phyloP scores from a whole-genome alignment of 164 flowering plant genomes.

The Cinnamomum chago region DNA sequence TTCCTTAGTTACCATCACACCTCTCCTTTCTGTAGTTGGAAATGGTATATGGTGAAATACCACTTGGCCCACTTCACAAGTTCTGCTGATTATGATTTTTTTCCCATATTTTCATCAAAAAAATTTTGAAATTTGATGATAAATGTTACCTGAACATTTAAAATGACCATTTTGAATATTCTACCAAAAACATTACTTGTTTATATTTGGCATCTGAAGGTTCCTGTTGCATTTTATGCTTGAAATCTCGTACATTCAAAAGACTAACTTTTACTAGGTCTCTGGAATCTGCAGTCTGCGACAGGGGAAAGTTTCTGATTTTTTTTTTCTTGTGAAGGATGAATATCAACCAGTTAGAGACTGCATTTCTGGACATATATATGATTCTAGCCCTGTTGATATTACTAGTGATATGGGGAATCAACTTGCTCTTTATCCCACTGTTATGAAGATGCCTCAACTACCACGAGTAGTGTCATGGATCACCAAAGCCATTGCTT shows the following conservation, averaged over 20 bases:
- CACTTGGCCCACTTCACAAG: neutral
- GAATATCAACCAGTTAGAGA: conserved; percentile 59
- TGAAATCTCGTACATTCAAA: neutral
- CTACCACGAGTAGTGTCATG: conserved; percentile 72
- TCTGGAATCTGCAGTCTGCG: neutral
- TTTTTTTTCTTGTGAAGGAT: conserved; percentile 44
- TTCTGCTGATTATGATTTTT: neutral
- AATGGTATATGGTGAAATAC: neutral
- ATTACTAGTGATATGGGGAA: conserved; percentile 81
- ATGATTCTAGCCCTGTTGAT: conserved; percentile 90
- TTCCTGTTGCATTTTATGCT: neutral
- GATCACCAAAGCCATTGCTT: conserved; percentile 65
- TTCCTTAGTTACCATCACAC: no score
- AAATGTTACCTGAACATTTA: neutral
- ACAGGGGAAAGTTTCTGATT: neutral
- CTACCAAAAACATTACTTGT: no score
- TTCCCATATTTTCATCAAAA: neutral
- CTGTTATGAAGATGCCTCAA: conserved; percentile 49
- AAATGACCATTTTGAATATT: neutral
- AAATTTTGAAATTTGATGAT: neutral
- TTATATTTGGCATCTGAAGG: neutral
- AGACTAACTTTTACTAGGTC: neutral
- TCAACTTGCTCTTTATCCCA: conserved; percentile 66
- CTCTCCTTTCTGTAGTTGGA: neutral
- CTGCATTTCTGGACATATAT: conserved; percentile 70